Base-by-base conservation (phyloP, 139 green algal species). In the Nannochloris sp. region DNA sequence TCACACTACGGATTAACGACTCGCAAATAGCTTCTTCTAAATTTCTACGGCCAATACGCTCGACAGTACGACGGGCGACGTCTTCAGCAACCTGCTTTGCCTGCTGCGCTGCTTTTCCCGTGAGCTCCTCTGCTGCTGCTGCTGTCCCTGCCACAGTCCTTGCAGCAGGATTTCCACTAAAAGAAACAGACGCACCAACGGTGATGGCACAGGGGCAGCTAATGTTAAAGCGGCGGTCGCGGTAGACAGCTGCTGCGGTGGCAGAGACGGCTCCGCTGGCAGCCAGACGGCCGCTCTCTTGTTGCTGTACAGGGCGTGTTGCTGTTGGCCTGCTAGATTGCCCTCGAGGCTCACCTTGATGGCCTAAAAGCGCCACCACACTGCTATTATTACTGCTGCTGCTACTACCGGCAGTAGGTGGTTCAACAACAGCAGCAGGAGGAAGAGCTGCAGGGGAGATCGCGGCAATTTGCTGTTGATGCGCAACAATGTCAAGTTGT, bases 21-120 rank as follows among this genome's bases (percentile, higher is more conserved):
- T 77, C 70, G 4, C 53, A 57, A 54, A 77, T 65, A 2, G 39
- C 39, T 54, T 72, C 54, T 51, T 77, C 62, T 24, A 77, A 39
- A 27, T 25, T 44, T 57, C 53, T 45, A 33, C 60, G 59, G 25
- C 68, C 68, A 29, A 45, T 54, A 35, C 33, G 27, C 30, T 70
- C 68, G 24, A 75, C 68, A 2, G 60, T 47, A 12, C 24, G 13
- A 30, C 62, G 53, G 38, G 68, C 35, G 9, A 47, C 29, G 12
- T 38, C 14, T 57, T 75, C 68, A 13, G 68, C 34, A 31, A 71
- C 34, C n/a, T 35, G 48, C 8, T 15, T 29, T n/a, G 8, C 29
- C 19, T 38, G 34, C 2, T 46, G 45, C 2, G 25, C 34, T 2
- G 60, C 60, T 31, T 59, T 38, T n/a, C 34, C 15, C 1, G 60